phyloP scores from a whole-genome alignment of 2,329 filamentous ascomycete genomes.

The Penicillium freii region DNA sequence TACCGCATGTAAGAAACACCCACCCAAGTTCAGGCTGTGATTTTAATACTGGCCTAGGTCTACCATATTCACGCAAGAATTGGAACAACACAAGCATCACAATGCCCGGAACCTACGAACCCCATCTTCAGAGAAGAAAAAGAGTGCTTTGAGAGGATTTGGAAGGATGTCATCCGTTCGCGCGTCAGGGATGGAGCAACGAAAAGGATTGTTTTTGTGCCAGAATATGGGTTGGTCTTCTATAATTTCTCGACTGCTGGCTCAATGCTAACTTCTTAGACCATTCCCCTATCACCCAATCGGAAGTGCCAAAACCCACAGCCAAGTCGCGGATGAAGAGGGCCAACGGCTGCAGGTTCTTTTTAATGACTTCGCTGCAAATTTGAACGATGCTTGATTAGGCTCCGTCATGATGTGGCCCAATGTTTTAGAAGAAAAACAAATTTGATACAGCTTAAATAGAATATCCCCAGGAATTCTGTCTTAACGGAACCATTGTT shows the following conservation, averaged over 20 bases:
- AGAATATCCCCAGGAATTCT: background rate
- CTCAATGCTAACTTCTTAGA: background rate
- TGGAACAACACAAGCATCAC: background rate
- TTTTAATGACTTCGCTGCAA: background rate
- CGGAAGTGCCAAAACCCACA: background rate
- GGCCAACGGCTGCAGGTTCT: background rate
- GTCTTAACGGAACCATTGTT: background rate
- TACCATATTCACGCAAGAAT: background rate
- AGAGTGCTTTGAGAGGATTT: background rate
- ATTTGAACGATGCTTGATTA: background rate
- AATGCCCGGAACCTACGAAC: background rate
- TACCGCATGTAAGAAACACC: background rate
- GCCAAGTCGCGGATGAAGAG: background rate
- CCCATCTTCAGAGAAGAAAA: background rate
- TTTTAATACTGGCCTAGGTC: background rate
- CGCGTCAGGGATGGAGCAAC: background rate
- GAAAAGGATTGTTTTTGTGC: background rate
- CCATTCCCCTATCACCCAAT: background rate
- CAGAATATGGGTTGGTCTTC: background rate
- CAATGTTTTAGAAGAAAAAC: background rate
- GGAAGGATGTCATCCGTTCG: background rate
- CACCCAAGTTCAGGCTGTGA: background rate
- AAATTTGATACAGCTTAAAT: background rate
- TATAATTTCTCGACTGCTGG: background rate
- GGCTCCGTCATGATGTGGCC: background rate